A percentile compares a stretch with the other conserved stretches of the same genome.
These are phyloP conservation scores for Aspergillus ibericus DNA, from an alignment of 2,329 filamentous ascomycete species.

Conservation along the genomic window DNA sequence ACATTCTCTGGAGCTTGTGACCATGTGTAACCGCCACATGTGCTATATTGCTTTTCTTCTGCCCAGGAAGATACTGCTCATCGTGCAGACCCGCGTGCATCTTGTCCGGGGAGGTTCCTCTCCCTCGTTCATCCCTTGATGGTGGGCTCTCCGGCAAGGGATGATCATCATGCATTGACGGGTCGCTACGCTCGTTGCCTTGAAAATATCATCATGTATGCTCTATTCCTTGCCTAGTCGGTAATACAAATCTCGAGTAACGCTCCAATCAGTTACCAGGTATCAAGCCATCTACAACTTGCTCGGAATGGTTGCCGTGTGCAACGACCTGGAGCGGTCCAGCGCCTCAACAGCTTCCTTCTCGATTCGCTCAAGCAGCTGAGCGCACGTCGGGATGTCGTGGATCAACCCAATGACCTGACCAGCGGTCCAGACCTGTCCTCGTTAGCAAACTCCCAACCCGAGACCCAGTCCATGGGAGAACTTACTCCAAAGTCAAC, in stretches of 20 bases:
- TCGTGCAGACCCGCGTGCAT: neutral
- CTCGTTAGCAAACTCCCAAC: slow-evolving; percentile 11
- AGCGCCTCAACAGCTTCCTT: slow-evolving; percentile 70
- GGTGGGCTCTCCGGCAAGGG: neutral
- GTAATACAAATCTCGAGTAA: slow-evolving; percentile 11
- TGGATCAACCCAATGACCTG: slow-evolving; percentile 90
- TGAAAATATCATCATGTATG: neutral
- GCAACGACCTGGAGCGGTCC: slow-evolving; percentile 58
- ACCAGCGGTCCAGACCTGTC: slow-evolving; percentile 90
- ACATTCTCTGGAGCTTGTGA: neutral
- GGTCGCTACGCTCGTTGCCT: neutral
- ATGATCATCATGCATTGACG: neutral
- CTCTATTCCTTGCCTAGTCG: slow-evolving; percentile 7
- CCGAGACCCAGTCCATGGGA: slow-evolving; percentile 24
- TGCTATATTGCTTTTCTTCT: neutral
- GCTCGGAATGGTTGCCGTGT: slow-evolving; percentile 48
- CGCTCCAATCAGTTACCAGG: slow-evolving; percentile 3
- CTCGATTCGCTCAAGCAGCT: slow-evolving; percentile 70
- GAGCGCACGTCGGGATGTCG: slow-evolving; percentile 75
- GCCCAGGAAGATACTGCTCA: neutral
- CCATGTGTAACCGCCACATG: neutral
- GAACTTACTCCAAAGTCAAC: slow-evolving; percentile 78
- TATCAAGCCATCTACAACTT: slow-evolving; percentile 52
- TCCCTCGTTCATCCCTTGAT: neutral
- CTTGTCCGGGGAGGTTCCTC: neutral